Conservation (phyloP, 257 asterid genomes). For the Solanum chaucha region DNA sequence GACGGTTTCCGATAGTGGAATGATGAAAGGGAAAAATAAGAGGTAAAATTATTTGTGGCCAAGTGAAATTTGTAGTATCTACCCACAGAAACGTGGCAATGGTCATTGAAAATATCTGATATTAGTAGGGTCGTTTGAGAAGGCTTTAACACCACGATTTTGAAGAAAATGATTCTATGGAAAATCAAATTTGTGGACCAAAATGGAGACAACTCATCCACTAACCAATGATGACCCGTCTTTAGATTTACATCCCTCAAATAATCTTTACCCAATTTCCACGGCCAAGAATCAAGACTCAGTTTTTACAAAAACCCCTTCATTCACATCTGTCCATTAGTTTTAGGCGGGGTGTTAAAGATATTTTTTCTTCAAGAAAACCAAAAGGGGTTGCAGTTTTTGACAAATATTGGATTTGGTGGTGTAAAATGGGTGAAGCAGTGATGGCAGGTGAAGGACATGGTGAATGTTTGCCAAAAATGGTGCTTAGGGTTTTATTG, state of each 20-base stretch:
- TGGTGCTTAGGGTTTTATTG: slow-evolving; percentile 65
- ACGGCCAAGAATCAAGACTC: not conserved
- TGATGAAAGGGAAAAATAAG: not conserved
- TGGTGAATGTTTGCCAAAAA: slow-evolving; percentile 43
- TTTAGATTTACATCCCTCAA: not conserved
- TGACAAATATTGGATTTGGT: not conserved
- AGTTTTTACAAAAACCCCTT: not conserved
- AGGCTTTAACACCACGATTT: not conserved
- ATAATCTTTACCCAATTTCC: not conserved
- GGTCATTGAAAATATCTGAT: not conserved
- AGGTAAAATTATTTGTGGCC: not conserved
- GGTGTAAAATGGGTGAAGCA: slow-evolving; percentile 47
- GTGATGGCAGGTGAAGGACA: slow-evolving; percentile 24
- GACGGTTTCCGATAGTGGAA: not conserved
- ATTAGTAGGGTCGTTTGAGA: not conserved
- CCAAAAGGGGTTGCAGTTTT: not conserved
- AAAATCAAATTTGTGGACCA: not conserved
- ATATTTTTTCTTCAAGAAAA: not conserved
- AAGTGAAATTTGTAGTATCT: not conserved
- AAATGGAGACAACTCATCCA: not conserved
- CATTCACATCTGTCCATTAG: not conserved
- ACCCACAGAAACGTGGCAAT: not conserved
- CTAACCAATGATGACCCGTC: not conserved
- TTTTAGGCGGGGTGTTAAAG: not conserved
- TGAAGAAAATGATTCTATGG: not conserved